These are phyloP conservation scores for Penicillium dipodomyicola DNA, from an alignment of 495 filamentous ascomycete genomes.

Conservation along the genomic window DNA sequence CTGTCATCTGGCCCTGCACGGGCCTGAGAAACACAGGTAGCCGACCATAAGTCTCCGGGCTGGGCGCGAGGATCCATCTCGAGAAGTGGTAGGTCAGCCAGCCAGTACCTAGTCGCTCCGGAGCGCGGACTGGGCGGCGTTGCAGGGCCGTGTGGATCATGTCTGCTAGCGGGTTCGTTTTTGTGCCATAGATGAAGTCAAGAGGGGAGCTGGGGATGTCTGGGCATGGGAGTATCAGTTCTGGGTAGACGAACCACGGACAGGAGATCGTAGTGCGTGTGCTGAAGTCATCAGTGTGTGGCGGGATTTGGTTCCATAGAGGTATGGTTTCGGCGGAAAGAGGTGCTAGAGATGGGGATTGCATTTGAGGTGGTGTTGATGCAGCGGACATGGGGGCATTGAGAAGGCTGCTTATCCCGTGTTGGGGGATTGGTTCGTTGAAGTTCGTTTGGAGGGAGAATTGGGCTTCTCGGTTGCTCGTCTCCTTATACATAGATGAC, in stretches of 20 bases:
- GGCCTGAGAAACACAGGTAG: slow-evolving; percentile 22
- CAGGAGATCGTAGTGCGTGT: slow-evolving; percentile 5
- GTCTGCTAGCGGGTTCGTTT: slow-evolving; percentile 28
- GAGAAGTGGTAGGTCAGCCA: slow-evolving; percentile 24
- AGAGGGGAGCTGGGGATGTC: slow-evolving; percentile 26
- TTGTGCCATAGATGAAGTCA: slow-evolving; percentile 30
- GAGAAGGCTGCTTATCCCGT: not conserved
- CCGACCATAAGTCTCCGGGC: slow-evolving; percentile 18
- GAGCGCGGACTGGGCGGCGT: slow-evolving; percentile 27
- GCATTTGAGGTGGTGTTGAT: not conserved
- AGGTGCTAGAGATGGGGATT: not conserved
- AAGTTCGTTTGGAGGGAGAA: not conserved
- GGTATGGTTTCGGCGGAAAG: not conserved
- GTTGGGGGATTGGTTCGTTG: not conserved
- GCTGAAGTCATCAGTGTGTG: slow-evolving; percentile 20
- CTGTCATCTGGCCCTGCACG: slow-evolving; percentile 20
- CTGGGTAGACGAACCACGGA: slow-evolving; percentile 21
- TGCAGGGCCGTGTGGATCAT: slow-evolving; percentile 22
- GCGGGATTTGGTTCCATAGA: slow-evolving; percentile 25
- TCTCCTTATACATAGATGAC: not conserved
- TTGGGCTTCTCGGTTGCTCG: not conserved
- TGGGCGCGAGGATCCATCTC: slow-evolving; percentile 27
- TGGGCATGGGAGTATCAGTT: slow-evolving; percentile 20
- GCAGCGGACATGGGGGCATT: not conserved
- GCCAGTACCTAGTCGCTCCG: slow-evolving; percentile 28